Evolutionary conservation across 257 asterid species (phyloP).

Genomic region (Rhazya stricta): DNA sequence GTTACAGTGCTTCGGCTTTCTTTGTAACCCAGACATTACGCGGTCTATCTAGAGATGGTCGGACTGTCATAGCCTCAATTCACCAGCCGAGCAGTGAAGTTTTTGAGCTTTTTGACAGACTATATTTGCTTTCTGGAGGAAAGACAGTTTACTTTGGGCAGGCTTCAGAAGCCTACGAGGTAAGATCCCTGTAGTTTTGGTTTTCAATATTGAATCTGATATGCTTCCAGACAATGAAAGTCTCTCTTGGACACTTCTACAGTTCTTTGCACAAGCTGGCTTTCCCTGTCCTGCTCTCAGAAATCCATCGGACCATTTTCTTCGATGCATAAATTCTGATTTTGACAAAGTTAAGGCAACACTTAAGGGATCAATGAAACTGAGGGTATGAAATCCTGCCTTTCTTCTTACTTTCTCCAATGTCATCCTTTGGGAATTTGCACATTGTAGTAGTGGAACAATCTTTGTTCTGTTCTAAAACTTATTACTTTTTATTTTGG

Average conservation of each 20-base stretch:
- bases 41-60: slow-evolving; percentile 77
- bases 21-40: slow-evolving; percentile 91
- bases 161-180: slow-evolving; percentile 94
- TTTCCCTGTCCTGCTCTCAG: slow-evolving; percentile 93
- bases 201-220: neutral
- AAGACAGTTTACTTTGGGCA: slow-evolving; percentile 89
- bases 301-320: slow-evolving; percentile 94
- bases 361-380: slow-evolving; percentile 96
- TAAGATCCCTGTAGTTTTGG: slow-evolving; percentile 3
- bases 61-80: slow-evolving; percentile 92
- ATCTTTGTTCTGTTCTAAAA: neutral
- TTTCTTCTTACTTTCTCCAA: neutral
- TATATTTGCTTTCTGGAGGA: slow-evolving; percentile 86
- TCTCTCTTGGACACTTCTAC: slow-evolving; percentile 19
- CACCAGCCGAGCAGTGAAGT: slow-evolving; percentile 99
- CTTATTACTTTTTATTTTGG: neutral
- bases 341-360: slow-evolving; percentile 98
- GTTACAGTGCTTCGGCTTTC: slow-evolving; percentile 89
- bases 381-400: slow-evolving; percentile 46
- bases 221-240: neutral
- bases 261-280: slow-evolving; percentile 95
- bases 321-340: slow-evolving; percentile 85
- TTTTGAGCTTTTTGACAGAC: slow-evolving; percentile 80
- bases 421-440: neutral
- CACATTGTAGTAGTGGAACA: neutral